Evolutionary conservation across 805 yeast species (phyloP).

Genomic region (Candida andamanensis): DNA sequence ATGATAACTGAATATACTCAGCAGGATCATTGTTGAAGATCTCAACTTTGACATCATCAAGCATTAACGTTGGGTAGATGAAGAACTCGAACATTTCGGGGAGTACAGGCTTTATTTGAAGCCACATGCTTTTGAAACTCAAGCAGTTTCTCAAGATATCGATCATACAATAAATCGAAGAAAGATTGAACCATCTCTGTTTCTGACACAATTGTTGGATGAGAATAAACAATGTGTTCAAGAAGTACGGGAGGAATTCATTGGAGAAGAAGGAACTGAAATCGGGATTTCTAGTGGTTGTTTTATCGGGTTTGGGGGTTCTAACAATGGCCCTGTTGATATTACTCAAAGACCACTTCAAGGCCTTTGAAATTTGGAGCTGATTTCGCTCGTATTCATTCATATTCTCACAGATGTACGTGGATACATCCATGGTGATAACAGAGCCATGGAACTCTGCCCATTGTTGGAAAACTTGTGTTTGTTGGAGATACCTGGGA

Average conservation of each 20-base stretch:
- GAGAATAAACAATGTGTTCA: slow-evolving; percentile 57
- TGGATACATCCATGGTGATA: slow-evolving; percentile 56
- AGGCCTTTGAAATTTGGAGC: slow-evolving; percentile 66
- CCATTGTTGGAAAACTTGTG: slow-evolving; percentile 57
- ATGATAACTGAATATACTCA: slow-evolving; percentile 72
- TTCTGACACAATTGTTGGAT: slow-evolving; percentile 70
- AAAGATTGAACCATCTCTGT: slow-evolving; percentile 63
- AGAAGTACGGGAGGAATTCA: slow-evolving; percentile 68
- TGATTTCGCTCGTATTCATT: slow-evolving; percentile 41
- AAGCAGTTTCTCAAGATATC: slow-evolving; percentile 55
- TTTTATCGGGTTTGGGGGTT: slow-evolving; percentile 64
- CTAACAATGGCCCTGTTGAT: slow-evolving; percentile 65
- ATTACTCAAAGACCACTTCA: slow-evolving; percentile 82
- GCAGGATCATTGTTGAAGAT: slow-evolving; percentile 81
- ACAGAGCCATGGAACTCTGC: slow-evolving; percentile 69
- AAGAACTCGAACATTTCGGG: slow-evolving; percentile 64
- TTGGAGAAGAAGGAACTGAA: slow-evolving; percentile 53
- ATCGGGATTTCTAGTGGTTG: no score
- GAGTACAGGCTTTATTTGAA: slow-evolving; percentile 57
- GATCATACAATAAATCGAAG: slow-evolving; percentile 56
- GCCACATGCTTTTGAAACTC: slow-evolving; percentile 54
- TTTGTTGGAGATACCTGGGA: slow-evolving; percentile 55
- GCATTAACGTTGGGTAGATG: slow-evolving; percentile 70
- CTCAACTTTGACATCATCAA: slow-evolving; percentile 63
- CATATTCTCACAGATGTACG: slow-evolving; percentile 38